Base-by-base conservation (phyloP, 805 yeast genomes). In the Torulaspora quercuum region DNA sequence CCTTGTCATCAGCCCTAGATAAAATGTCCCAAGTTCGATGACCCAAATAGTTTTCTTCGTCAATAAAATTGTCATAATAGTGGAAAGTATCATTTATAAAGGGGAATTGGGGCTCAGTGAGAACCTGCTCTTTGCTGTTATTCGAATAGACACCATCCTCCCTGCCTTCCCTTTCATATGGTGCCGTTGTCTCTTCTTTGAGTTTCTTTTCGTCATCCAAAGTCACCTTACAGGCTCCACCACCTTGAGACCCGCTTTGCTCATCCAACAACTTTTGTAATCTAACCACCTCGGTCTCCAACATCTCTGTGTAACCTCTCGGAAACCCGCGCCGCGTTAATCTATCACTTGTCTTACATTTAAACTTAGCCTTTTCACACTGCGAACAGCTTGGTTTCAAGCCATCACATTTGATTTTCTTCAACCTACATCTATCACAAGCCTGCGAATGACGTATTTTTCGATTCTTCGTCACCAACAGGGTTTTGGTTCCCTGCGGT, bases 361-460 rank as follows among this genome's bases (percentile, higher is more conserved):
- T 76, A 49, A 78, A 79, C 0, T 80, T 81, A 27, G 79, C 76
- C 44, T 73, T 73, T 22, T 65, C 61, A 53, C 92, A 83, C 51
- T 80, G 80, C 23, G 77, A 67, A 55, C 94, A 83, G 29, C 66
- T 58, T 1, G 88, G 88, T 2, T 75, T 69, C 41, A 70, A 68
- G 1, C 89, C 90, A 50, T 81, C 83, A 59, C 92, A 83, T 45
- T 78, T 78, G 45, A 82, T 80, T 60, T 82, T 83, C 48, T 84
- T 80, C 45, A 80, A 75, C 29, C 90, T 67, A 50, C 92, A 83
- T 21, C 92, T 65, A 57, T 83, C 92, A 61, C 94, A 83, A 2
- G 92, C 92, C 57, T 83, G 92, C 1, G 82, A 73, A 2, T 80
- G 79, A 43, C 90, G 45, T 21, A 41, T 25, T 25, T 36, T 39